Evolutionary conservation across 73 alveolate genomes (phyloP).

Genomic region (Stentor coeruleus): DNA sequence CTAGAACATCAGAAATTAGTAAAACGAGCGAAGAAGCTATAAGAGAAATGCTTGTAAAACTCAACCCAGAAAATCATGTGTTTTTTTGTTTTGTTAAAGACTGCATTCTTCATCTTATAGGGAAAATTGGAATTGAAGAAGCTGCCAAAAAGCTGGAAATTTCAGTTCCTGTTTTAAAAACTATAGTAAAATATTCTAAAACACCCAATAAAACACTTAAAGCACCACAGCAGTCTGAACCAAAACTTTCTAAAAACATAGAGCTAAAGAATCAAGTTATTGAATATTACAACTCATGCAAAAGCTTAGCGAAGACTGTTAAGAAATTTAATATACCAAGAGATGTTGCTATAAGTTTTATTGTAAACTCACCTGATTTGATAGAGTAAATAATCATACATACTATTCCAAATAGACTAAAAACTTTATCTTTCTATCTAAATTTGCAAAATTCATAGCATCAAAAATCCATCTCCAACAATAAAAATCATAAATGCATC

Average conservation of each 20-base stretch:
- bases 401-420: too few relatives aligned
- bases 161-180: background rate
- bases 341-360: background rate
- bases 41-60: background rate
- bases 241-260: too few relatives aligned
- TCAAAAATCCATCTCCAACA: too few relatives aligned
- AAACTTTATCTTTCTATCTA: too few relatives aligned
- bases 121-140: background rate
- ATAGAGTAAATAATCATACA: too few relatives aligned
- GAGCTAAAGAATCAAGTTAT: background rate
- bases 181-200: too few relatives aligned
- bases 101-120: background rate
- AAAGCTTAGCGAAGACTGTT: background rate
- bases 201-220: too few relatives aligned
- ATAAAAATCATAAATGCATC: too few relatives aligned
- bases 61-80: background rate
- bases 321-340: background rate
- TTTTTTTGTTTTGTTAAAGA: background rate
- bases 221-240: background rate
- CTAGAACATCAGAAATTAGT: background rate
- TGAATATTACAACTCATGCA: background rate
- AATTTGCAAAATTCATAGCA: too few relatives aligned
- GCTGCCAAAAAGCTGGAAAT: background rate
- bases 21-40: background rate
- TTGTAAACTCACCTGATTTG: background rate